Evolutionary conservation across 345 rosid genomes (phyloP), one percentile per base, ranked within the genome.

Genomic region (Syzygium aqueum): DNA sequence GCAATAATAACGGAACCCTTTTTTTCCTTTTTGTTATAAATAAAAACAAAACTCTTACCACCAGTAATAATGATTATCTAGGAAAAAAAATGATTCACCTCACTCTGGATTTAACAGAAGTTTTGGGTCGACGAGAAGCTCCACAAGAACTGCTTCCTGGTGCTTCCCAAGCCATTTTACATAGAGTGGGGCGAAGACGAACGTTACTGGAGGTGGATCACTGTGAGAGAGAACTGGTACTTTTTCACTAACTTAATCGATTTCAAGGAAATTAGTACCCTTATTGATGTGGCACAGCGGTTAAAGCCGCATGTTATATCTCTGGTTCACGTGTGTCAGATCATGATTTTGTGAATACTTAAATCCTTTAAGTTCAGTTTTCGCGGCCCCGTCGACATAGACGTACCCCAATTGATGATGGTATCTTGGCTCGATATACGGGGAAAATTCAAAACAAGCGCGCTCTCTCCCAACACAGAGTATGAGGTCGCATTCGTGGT

Each of bases 361-460:
- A 0, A 56, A 22, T 56, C 8, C 27, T 56, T 27, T 11, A 0
- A 0, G 12, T 56, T 56, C 61, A 73, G 82, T 40, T 73, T 28
- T 7, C 2, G 0, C 40, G 2, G 0, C 3, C 3, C 3, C 6
- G 82, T 14, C 5, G 9, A 28, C 82, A 30, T 73, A n/a, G 4
- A 0, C 2, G 4, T 3, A 7, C 30, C 82, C 40, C 82, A 73
- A 30, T 40, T 13, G 43, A 13, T 30, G 43, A 0, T 21, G 21
- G 3, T 0, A 73, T 30, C 0, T 0, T 1, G 25, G 5, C 27
- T 54, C 12, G 8, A 8, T 3, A 54, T 54, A 30, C 40, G 1
- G 43, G 82, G 82, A 28, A 73, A 5, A 73, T 73, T 73, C 82
- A 28, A 40, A 16, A 30, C 82, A 40, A 73, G 37, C 0, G 21